A percentile compares a stretch with the other conserved stretches of the same genome.
phyloP scores from a whole-genome alignment of 2,329 filamentous ascomycete genomes.

The Penicillium brevicompactum region DNA sequence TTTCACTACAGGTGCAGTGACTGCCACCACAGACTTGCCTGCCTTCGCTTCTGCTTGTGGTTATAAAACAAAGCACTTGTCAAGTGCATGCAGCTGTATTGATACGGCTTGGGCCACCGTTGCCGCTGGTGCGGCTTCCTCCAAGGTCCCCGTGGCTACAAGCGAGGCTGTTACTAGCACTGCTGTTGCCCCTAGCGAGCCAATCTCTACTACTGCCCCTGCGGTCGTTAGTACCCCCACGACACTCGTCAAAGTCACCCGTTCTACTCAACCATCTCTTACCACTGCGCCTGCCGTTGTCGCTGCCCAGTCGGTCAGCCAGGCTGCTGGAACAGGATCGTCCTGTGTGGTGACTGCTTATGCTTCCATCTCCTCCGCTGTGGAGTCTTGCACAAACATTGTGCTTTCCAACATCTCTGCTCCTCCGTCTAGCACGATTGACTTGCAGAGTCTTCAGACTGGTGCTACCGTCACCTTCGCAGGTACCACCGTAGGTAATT shows the following conservation, averaged over 20 bases:
- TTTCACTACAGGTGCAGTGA: conserved; percentile 25
- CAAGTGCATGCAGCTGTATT: conserved; percentile 29
- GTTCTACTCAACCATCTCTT: neutral
- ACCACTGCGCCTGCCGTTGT: neutral
- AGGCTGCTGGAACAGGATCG: conserved; percentile 1
- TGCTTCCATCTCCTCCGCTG: conserved; percentile 32
- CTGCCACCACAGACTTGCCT: conserved; percentile 24
- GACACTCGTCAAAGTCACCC: conserved; percentile 11
- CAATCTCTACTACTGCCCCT: conserved; percentile 2
- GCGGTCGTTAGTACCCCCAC: neutral
- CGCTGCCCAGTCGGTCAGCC: neutral
- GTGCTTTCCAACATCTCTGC: conserved; percentile 40
- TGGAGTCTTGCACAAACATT: conserved; percentile 42
- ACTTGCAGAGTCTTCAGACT: conserved; percentile 43
- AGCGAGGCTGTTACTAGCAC: neutral
- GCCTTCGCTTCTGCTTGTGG: conserved; percentile 22
- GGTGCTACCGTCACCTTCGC: conserved; percentile 48
- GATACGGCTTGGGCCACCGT: conserved; percentile 21
- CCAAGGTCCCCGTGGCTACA: conserved; percentile 1
- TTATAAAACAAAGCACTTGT: conserved; percentile 23
- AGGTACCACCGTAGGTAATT: conserved; percentile 32
- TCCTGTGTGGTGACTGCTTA: conserved; percentile 17
- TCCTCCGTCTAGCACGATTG: conserved; percentile 39
- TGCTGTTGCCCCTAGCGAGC: neutral
- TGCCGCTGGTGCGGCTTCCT: conserved; percentile 1